Evolutionary conservation across 202 grass and related monocot species (phyloP).

Genomic region (Zizania palustris): DNA sequence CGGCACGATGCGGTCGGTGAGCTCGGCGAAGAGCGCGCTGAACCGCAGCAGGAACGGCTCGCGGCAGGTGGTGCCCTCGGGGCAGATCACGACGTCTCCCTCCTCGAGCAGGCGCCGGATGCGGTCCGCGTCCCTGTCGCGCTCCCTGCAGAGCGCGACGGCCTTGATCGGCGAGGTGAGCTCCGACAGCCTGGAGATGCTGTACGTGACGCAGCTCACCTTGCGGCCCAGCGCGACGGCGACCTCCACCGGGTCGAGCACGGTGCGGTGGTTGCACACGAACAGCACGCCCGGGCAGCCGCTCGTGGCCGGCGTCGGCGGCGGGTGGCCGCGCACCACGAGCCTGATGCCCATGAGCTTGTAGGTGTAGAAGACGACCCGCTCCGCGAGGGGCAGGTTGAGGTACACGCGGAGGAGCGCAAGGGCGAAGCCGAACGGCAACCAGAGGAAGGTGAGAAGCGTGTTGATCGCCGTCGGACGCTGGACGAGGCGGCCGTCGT

Average conservation of each 20-base stretch:
- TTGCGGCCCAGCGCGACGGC: conserved; percentile 60
- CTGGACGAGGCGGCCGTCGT: conserved; percentile 70
- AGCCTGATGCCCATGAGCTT: conserved; percentile 64
- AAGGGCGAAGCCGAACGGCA: conserved; percentile 61
- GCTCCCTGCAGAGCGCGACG: conserved; percentile 39
- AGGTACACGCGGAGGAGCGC: conserved; percentile 51
- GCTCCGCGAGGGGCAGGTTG: conserved; percentile 53
- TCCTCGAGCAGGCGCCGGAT: conserved; percentile 55
- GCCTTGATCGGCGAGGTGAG: conserved; percentile 49
- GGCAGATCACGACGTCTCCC: conserved; percentile 63
- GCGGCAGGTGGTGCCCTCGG: conserved; percentile 65
- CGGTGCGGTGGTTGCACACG: conserved; percentile 80
- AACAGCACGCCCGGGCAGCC: conserved; percentile 55
- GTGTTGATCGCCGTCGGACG: conserved; percentile 59
- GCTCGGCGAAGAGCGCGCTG: conserved; percentile 56
- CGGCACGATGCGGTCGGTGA: conserved; percentile 76
- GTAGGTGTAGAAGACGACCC: conserved; percentile 56
- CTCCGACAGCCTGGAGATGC: conserved; percentile 50
- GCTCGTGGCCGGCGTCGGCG: conserved; percentile 40
- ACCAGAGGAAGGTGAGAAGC: conserved; percentile 72
- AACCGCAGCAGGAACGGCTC: conserved; percentile 62
- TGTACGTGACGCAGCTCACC: conserved; percentile 61
- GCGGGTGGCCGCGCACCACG: conserved; percentile 58
- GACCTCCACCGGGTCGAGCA: conserved; percentile 54
- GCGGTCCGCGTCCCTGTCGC: conserved; percentile 43